phyloP scores from a whole-genome alignment of 208 protist species.

The Blechomonas ayalai region DNA sequence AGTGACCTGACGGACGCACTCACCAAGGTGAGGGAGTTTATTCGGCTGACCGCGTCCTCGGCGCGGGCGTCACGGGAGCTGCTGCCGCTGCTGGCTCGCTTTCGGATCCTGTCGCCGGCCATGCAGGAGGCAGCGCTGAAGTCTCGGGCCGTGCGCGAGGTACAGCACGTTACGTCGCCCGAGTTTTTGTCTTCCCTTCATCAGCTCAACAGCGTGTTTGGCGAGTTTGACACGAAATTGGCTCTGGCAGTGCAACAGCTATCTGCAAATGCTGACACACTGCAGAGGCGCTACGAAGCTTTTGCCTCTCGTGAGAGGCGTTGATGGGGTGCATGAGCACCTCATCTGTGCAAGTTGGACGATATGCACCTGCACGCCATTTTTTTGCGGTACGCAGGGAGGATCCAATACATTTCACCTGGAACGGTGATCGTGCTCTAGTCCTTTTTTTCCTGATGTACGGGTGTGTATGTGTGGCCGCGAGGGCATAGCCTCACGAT shows the following conservation, averaged over 20 bases:
- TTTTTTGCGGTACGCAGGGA: no score
- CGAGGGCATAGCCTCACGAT: no score
- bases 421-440: no score
- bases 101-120: constrained; percentile 9
- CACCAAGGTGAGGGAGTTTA: constrained; percentile 1
- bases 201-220: constrained; percentile 2
- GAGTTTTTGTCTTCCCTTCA: constrained; percentile 5
- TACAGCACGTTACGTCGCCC: constrained; percentile 8
- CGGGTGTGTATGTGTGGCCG: no score
- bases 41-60: constrained; percentile 4
- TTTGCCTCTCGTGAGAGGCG: no score
- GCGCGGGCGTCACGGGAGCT: constrained; percentile 6
- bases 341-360: no score
- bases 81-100: constrained; percentile 9
- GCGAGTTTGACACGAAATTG: background rate
- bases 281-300: background rate
- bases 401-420: no score
- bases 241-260: constrained; percentile 4
- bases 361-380: no score
- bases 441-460: no score
- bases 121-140: constrained; percentile 14
- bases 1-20: constrained; percentile 1
- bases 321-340: no score
- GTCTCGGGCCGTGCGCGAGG: constrained; percentile 1
- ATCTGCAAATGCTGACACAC: background rate